Percentiles rank a stretch among this genome's conserved stretches.
Conservation (phyloP, 176 grass and related monocot species). For the Thalia dealbata region DNA sequence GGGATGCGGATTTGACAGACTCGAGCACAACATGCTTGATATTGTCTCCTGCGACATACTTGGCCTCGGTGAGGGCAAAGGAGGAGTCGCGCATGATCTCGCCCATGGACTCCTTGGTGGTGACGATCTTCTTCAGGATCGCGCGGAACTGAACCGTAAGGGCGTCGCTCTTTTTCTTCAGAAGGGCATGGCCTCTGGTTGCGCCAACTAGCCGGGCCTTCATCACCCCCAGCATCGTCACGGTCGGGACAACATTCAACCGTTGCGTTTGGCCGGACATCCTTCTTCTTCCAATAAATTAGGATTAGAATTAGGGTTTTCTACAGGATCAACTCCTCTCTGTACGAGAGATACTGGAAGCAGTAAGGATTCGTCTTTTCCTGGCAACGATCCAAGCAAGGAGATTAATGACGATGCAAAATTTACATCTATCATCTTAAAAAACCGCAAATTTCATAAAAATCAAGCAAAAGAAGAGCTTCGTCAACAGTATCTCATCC, state of each 20-base stretch:
- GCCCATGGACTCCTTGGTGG: slow-evolving; percentile 68
- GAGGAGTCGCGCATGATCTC: slow-evolving; percentile 54
- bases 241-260: slow-evolving; percentile 62
- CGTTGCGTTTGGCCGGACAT: slow-evolving; percentile 58
- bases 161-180: slow-evolving; percentile 94
- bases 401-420: not conserved
- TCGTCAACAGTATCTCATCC: not conserved
- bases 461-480: not conserved
- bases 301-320: not conserved
- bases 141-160: slow-evolving; percentile 54
- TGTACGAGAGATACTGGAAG: not conserved
- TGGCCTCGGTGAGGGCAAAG: slow-evolving; percentile 66
- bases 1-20: slow-evolving; percentile 36
- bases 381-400: not conserved
- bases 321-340: not conserved
- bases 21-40: slow-evolving; percentile 51
- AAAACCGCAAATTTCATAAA: no score
- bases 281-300: not conserved
- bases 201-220: slow-evolving; percentile 61
- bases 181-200: slow-evolving; percentile 56
- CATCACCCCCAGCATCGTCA: slow-evolving; percentile 61
- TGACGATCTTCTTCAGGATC: slow-evolving; percentile 62
- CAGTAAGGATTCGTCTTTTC: not conserved
- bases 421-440: not conserved
- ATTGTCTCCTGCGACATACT: slow-evolving; percentile 45